Conservation (phyloP, 768 basidiomycete species). For the Royoungia palumana region DNA sequence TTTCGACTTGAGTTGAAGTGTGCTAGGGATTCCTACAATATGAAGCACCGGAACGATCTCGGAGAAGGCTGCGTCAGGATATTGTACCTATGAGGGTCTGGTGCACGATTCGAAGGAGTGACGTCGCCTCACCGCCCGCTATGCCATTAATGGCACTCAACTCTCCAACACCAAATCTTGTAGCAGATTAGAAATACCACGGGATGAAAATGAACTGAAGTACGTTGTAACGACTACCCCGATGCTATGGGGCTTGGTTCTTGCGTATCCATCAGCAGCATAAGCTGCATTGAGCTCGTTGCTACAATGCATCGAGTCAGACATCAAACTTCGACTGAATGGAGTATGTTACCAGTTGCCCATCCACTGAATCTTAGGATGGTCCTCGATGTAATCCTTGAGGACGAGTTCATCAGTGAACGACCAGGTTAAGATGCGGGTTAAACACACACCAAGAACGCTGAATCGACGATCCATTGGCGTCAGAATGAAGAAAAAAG, state of each 20-base stretch:
- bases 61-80: conserved; percentile 64
- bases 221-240: conserved; percentile 80
- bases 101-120: neutral
- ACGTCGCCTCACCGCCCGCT: conserved; percentile 52
- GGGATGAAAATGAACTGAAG: conserved; percentile 4
- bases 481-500: neutral
- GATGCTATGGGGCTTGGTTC: conserved; percentile 71
- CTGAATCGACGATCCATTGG: conserved; percentile 12
- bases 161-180: conserved; percentile 91
- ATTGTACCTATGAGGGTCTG: conserved; percentile 2
- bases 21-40: conserved; percentile 80
- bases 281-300: conserved; percentile 88
- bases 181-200: neutral
- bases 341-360: conserved; percentile 63
- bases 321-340: neutral
- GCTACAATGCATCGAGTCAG: conserved; percentile 39
- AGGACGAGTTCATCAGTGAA: neutral
- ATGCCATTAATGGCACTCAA: conserved; percentile 84
- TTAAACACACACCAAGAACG: conserved; percentile 26
- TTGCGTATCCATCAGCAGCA: conserved; percentile 90
- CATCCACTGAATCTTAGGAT: conserved; percentile 77
- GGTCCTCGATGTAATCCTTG: conserved; percentile 80
- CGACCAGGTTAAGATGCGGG: neutral
- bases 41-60: conserved; percentile 91
- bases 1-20: conserved; percentile 62